Evolutionary conservation across 176 grass and related monocot genomes (phyloP), one percentile per base, ranked within the genome.

Genomic region (Otatea glauca): DNA sequence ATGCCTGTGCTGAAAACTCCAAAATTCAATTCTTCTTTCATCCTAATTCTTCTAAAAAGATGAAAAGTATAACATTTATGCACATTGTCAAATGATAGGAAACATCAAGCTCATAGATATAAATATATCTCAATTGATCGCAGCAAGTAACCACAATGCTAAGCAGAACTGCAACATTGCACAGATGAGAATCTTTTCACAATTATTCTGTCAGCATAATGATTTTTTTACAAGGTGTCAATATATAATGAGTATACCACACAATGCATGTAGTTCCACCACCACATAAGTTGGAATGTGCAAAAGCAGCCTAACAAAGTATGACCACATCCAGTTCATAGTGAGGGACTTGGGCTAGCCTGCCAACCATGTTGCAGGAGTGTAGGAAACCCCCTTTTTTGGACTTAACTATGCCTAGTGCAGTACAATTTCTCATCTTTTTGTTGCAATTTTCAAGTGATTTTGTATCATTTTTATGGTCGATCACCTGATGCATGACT

Each of bases 381-480:
- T 34, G 34, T 3, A 34, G 34, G 34, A 34, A 34, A 34, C 34
- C 34, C 34, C n/a, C 35, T 51, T 65, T n/a, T n/a, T n/a, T n/a
- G n/a, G n/a, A n/a, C n/a, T n/a, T n/a, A n/a, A n/a, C n/a, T n/a
- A n/a, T n/a, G 66, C 59, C 65, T 76, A 70, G 9, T 23, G 17
- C 35, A 53, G 39, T 21, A 51, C 4, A 78, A 21, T 10, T 71
- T 59, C 8, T 38, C 39, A 5, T 34, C 4, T 12, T 25, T 56
- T 77, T 81, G 65, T n/a, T 83, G 37, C 35, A 85, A 67, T 32
- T 12, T 42, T 50, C 4, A 48, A 68, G 51, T 47, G n/a, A 4
- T 32, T 41, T 25, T 34, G 6, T 79, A 67, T 43, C 3, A 2
- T 37, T 84, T 73, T 10, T 38, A 29, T 34, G 14, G 39, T 2